Conservation (phyloP, 2,329 filamentous ascomycete species). For the Aspergillus texensis region DNA sequence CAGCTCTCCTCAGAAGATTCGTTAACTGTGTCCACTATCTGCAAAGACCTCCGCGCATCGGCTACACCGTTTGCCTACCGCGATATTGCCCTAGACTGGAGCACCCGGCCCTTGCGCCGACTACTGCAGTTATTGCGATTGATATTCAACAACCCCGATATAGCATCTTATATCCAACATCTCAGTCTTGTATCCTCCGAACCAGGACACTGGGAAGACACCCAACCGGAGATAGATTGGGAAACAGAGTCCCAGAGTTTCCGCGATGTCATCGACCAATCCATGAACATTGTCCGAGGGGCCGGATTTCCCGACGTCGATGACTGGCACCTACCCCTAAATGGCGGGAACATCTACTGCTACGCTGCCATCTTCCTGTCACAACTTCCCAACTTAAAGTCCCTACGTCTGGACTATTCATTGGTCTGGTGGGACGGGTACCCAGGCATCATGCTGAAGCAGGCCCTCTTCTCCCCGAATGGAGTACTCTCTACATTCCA, state of each 20-base stretch:
- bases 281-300: neutral
- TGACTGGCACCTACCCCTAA: neutral
- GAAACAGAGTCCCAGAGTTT: neutral
- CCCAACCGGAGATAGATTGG: neutral
- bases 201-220: neutral
- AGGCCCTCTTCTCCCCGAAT: neutral
- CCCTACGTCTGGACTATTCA: neutral
- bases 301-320: neutral
- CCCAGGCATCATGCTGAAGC: neutral
- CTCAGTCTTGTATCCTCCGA: neutral
- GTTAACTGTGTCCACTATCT: neutral
- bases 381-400: conserved; percentile 1
- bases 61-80: neutral
- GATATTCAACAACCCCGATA: neutral
- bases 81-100: neutral
- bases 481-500: neutral
- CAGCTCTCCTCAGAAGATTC: neutral
- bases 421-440: conserved; percentile 3
- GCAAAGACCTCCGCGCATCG: neutral
- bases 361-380: neutral
- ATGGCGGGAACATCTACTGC: conserved; percentile 3
- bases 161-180: conserved; percentile 4
- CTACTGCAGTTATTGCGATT: conserved; percentile 2
- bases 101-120: neutral
- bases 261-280: neutral